Percentiles rank a stretch among this genome's conserved stretches.
Conservation (phyloP, 768 basidiomycete species). For the Suillus plorans region DNA sequence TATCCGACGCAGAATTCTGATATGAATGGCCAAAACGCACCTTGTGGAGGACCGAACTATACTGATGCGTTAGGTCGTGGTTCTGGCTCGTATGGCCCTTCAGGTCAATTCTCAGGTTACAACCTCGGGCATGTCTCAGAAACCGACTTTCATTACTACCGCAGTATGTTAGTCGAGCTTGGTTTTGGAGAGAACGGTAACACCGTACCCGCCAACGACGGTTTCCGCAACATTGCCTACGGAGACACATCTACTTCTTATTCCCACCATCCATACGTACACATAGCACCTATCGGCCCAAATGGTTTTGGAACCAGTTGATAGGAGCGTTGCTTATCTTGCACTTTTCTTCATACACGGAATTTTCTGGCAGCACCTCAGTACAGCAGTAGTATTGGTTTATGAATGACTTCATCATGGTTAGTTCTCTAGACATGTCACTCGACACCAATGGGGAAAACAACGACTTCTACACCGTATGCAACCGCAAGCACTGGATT, state of each 20-base stretch:
- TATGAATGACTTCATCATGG: conserved; percentile 20
- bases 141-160: conserved; percentile 70
- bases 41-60: background rate
- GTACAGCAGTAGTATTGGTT: background rate
- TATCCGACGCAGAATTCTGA: background rate
- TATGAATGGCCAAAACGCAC: background rate
- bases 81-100: background rate
- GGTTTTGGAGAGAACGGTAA: conserved; percentile 54
- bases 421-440: conserved; percentile 19
- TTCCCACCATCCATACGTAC: conserved; percentile 33
- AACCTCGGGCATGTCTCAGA: conserved; percentile 44
- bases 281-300: conserved; percentile 23
- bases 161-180: conserved; percentile 72
- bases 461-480: conserved; percentile 54
- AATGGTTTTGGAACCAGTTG: conserved; percentile 24
- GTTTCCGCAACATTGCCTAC: conserved; percentile 24
- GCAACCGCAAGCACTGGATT: conserved; percentile 70
- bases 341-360: background rate
- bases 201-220: conserved; percentile 21
- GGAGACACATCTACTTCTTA: conserved; percentile 37
- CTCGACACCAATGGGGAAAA: conserved; percentile 69
- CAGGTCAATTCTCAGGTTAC: background rate
- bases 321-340: background rate
- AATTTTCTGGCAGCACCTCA: background rate
- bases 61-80: background rate